phyloP scores from a whole-genome alignment of 208 protist genomes.

The Trypanosoma brucei region DNA sequence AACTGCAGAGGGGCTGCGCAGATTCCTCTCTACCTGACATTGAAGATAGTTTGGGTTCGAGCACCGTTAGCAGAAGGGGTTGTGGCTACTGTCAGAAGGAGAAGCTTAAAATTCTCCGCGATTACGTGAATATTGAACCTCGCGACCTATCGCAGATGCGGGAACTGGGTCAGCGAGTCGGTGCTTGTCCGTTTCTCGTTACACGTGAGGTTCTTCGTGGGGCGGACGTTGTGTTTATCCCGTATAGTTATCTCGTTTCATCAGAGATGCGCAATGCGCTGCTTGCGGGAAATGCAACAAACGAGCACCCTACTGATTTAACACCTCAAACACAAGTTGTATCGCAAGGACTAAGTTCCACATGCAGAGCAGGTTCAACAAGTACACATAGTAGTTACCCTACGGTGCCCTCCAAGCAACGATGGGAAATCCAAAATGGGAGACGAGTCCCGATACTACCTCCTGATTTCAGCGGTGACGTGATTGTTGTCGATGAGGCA shows the following conservation, averaged over 20 bases:
- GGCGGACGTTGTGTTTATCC: slow-evolving; percentile 77
- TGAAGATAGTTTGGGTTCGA: slow-evolving; percentile 5
- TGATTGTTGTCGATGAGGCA: slow-evolving; percentile 94
- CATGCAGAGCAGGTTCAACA: slow-evolving; percentile 3
- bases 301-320: slow-evolving; percentile 8
- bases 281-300: slow-evolving; percentile 61
- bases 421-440: slow-evolving; percentile 23
- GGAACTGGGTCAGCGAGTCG: slow-evolving; percentile 39
- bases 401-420: slow-evolving; percentile 7
- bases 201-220: slow-evolving; percentile 59
- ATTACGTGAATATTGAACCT: slow-evolving; percentile 22
- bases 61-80: slow-evolving; percentile 1
- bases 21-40: slow-evolving; percentile 13
- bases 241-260: slow-evolving; percentile 76
- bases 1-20: neutral
- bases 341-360: no score
- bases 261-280: slow-evolving; percentile 52
- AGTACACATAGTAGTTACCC: neutral
- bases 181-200: slow-evolving; percentile 77
- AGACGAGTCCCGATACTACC: slow-evolving; percentile 15
- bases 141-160: slow-evolving; percentile 46
- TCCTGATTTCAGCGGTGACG: slow-evolving; percentile 61
- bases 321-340: neutral
- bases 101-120: slow-evolving; percentile 20
- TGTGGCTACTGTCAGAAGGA: slow-evolving; percentile 23